Evolutionary conservation across 2,329 filamentous ascomycete genomes (phyloP).

Genomic region (Zasmidium angulare): DNA sequence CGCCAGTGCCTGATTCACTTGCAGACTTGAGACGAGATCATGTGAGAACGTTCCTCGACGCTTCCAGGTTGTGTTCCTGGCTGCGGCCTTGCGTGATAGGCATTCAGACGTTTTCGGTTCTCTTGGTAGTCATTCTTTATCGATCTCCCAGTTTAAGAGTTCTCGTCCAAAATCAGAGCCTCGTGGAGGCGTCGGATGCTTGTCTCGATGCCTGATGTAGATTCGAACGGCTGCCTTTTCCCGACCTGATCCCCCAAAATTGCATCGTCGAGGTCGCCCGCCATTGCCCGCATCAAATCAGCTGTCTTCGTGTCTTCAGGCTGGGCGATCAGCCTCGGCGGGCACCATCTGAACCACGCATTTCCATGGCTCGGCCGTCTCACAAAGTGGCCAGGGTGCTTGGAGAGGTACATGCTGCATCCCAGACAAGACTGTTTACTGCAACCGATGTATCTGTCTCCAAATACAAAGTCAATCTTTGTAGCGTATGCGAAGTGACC

Average conservation of each 20-base stretch:
- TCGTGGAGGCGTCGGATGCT: neutral
- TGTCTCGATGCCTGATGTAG: neutral
- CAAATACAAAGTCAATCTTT: neutral
- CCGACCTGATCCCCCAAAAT: neutral
- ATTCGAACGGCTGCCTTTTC: neutral
- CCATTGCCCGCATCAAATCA: neutral
- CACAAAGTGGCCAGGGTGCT: neutral
- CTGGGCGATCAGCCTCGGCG: neutral
- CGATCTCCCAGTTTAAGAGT: neutral
- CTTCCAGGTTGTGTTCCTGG: too few species aligned
- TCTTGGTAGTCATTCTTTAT: neutral
- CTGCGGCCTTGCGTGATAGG: too few species aligned
- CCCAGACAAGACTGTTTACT: conserved; percentile 3
- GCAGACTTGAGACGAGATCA: too few species aligned
- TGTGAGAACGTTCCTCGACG: too few species aligned
- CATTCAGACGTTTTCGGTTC: neutral
- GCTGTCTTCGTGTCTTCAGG: neutral
- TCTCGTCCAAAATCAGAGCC: neutral
- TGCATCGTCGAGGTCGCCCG: neutral
- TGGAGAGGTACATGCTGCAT: neutral
- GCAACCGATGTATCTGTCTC: conserved; percentile 2
- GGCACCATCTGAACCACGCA: conserved; percentile 3
- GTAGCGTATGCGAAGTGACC: neutral
- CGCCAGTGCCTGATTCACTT: neutral
- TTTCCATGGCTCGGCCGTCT: neutral